Conservation (phyloP, 768 basidiomycete species). For the Pleurotus tuber-regium region DNA sequence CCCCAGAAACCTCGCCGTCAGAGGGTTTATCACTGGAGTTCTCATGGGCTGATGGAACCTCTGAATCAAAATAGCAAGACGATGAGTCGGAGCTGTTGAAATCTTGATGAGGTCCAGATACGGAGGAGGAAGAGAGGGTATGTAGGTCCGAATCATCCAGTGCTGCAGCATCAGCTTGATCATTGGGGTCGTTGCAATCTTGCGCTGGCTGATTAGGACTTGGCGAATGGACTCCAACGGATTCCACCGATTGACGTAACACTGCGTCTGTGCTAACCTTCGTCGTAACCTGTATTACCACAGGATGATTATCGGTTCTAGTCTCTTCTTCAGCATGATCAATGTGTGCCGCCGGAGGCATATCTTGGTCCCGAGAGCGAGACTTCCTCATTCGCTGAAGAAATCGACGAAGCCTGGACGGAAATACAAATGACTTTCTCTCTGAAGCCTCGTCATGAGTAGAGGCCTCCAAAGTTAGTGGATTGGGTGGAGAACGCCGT, state of each 20-base stretch:
- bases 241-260: too few species aligned
- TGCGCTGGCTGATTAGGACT: too few species aligned
- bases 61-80: too few species aligned
- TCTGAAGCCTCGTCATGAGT: too few species aligned
- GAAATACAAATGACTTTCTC: background rate
- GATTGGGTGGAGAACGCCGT: background rate
- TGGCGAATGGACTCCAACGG: too few species aligned
- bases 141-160: background rate
- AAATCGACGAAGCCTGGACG: constrained; percentile 1
- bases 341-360: background rate
- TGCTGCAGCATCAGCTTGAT: background rate
- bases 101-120: background rate
- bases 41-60: too few species aligned
- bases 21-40: too few species aligned
- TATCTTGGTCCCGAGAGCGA: background rate
- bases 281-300: background rate
- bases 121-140: background rate
- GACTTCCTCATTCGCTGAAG: background rate
- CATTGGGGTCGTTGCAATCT: too few species aligned
- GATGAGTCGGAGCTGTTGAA: background rate
- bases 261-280: background rate
- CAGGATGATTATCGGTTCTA: too few species aligned
- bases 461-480: background rate
- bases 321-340: too few species aligned
- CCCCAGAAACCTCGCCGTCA: too few species aligned